These are phyloP conservation scores for Beauveria scarabaeidicola DNA, from an alignment of 2,329 filamentous ascomycete species.

Conservation along the genomic window DNA sequence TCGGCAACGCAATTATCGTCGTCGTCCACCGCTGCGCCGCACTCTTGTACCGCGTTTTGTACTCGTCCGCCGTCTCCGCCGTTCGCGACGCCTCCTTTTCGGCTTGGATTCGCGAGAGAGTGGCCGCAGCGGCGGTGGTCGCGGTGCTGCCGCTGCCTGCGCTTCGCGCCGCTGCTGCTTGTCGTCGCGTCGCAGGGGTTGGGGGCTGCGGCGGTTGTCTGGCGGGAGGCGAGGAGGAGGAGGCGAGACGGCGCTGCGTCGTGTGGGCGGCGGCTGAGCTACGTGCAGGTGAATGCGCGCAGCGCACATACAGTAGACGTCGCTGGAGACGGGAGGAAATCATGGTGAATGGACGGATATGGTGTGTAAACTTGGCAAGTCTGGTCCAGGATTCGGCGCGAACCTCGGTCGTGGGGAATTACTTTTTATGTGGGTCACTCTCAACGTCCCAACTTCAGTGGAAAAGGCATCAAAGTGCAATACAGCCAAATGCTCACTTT, in stretches of 20 bases:
- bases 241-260: background rate
- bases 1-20: slow-evolving; percentile 43
- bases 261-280: background rate
- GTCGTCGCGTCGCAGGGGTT: background rate
- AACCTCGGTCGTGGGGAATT: background rate
- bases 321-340: background rate
- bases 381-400: too few species aligned
- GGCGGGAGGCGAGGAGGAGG: background rate
- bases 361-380: background rate
- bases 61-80: slow-evolving; percentile 24
- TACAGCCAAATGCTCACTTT: background rate
- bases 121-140: too few species aligned
- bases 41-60: slow-evolving; percentile 34
- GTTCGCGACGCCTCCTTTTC: slow-evolving; percentile 15
- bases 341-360: background rate
- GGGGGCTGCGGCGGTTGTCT: background rate
- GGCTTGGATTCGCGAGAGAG: slow-evolving; percentile 14
- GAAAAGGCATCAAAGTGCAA: background rate
- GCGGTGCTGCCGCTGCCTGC: slow-evolving; percentile 17
- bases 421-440: background rate
- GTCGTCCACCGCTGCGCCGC: slow-evolving; percentile 37
- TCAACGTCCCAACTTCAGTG: background rate
- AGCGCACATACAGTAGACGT: background rate
- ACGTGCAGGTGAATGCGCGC: background rate
- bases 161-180: background rate